Conservation (phyloP, 208 protist genomes). For the Trypanosoma grayi region DNA sequence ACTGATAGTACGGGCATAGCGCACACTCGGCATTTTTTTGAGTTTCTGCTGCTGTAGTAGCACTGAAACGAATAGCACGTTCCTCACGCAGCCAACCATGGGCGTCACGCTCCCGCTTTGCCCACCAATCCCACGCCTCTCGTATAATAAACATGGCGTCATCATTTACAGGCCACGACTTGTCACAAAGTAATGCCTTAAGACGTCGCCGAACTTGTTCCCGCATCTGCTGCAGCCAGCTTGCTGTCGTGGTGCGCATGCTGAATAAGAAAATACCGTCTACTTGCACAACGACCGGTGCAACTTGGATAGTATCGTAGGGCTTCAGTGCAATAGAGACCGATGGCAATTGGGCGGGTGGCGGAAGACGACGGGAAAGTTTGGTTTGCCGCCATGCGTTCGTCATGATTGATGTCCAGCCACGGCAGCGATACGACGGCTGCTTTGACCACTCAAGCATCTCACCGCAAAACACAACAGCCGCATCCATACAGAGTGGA, state of each 20-base stretch:
- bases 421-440: slow-evolving; percentile 63
- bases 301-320: slow-evolving; percentile 68
- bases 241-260: slow-evolving; percentile 62
- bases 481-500: slow-evolving; percentile 54
- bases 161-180: slow-evolving; percentile 11
- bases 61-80: slow-evolving; percentile 19
- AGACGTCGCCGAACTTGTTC: slow-evolving; percentile 40
- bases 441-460: slow-evolving; percentile 37
- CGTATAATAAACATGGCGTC: slow-evolving; percentile 27
- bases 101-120: slow-evolving; percentile 34
- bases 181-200: slow-evolving; percentile 22
- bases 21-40: neutral
- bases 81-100: slow-evolving; percentile 78
- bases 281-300: slow-evolving; percentile 43
- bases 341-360: slow-evolving; percentile 66
- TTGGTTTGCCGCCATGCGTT: slow-evolving; percentile 71
- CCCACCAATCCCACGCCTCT: slow-evolving; percentile 81
- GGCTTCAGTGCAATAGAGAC: slow-evolving; percentile 45
- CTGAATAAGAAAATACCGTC: slow-evolving; percentile 56
- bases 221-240: slow-evolving; percentile 70
- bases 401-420: slow-evolving; percentile 76
- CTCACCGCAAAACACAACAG: slow-evolving; percentile 68
- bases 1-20: slow-evolving; percentile 35
- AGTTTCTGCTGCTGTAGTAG: neutral
- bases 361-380: slow-evolving; percentile 56